phyloP scores from a whole-genome alignment of 2,329 filamentous ascomycete genomes.

The Clarireedia sp. region DNA sequence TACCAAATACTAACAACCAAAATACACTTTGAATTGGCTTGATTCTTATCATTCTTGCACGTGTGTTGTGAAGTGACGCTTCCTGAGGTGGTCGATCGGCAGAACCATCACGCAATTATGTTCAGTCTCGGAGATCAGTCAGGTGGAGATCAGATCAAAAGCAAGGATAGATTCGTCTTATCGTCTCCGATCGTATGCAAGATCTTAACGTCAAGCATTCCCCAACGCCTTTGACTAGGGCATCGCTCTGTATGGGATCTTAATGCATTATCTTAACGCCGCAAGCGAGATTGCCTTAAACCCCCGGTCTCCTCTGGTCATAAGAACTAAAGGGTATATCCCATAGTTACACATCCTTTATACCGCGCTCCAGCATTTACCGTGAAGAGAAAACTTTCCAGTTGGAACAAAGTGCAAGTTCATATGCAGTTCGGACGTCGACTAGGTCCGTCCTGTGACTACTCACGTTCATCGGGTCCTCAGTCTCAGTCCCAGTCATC shows the following conservation, averaged over 20 bases:
- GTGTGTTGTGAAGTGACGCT: no score
- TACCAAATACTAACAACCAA: background rate
- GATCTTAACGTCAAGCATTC: background rate
- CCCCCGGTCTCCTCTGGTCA: no score
- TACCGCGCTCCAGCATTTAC: background rate
- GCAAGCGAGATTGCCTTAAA: slow-evolving; percentile 1
- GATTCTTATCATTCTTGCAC: no score
- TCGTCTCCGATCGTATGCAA: background rate
- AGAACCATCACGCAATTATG: no score
- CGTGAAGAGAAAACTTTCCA: background rate
- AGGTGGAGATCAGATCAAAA: background rate
- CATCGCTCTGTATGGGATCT: background rate
- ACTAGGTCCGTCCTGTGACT: background rate
- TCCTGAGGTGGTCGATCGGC: no score
- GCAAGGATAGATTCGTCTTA: background rate
- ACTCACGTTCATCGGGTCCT: background rate
- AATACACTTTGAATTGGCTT: no score
- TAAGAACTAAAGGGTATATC: no score
- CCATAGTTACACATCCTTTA: background rate
- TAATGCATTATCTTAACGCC: background rate
- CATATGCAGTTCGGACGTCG: background rate
- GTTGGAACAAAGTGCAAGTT: background rate
- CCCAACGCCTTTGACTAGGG: background rate
- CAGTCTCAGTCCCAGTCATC: slow-evolving; percentile 38
- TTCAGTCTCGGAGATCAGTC: background rate